These are phyloP conservation scores for Lophiotrema nucula DNA, from an alignment of 495 filamentous ascomycete species.

Conservation along the genomic window DNA sequence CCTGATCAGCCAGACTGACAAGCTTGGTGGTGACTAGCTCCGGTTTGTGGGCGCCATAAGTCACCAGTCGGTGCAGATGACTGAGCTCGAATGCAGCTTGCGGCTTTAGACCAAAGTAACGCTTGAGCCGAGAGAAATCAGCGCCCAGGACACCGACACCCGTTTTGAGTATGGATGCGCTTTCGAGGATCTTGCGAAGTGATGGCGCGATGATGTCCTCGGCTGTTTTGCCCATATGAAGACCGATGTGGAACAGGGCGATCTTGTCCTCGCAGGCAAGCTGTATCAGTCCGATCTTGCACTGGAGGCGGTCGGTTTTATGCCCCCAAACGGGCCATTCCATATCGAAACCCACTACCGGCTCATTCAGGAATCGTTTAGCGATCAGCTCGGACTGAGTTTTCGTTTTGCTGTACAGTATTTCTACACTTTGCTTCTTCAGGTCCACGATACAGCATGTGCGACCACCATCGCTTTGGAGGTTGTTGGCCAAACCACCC, in stretches of 20 bases:
- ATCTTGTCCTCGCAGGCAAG: slow-evolving; percentile 77
- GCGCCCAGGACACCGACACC: slow-evolving; percentile 67
- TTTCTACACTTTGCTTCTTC: slow-evolving; percentile 51
- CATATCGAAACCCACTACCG: slow-evolving; percentile 59
- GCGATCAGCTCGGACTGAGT: slow-evolving; percentile 59
- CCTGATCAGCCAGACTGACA: slow-evolving; percentile 65
- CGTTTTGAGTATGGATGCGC: slow-evolving; percentile 66
- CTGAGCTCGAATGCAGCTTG: slow-evolving; percentile 75
- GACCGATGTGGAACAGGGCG: slow-evolving; percentile 74
- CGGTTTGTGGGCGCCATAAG: slow-evolving; percentile 52
- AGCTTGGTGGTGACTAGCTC: slow-evolving; percentile 61
- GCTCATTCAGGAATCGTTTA: slow-evolving; percentile 26
- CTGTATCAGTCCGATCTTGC: slow-evolving; percentile 76
- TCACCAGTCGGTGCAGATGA: slow-evolving; percentile 73
- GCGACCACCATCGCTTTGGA: slow-evolving; percentile 54
- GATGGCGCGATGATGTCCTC: slow-evolving; percentile 65
- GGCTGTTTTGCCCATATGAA: slow-evolving; percentile 35
- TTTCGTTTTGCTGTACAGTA: slow-evolving; percentile 75
- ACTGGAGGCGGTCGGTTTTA: slow-evolving; percentile 46
- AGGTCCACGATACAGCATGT: slow-evolving; percentile 59
- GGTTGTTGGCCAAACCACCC: background rate
- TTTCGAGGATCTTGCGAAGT: slow-evolving; percentile 69
- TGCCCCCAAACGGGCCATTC: slow-evolving; percentile 61
- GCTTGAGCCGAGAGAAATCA: slow-evolving; percentile 68
- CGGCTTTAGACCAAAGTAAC: slow-evolving; percentile 61